These are phyloP conservation scores for Gracilaria gracilis DNA, from an alignment of 23 red algal species.

Conservation along the genomic window DNA sequence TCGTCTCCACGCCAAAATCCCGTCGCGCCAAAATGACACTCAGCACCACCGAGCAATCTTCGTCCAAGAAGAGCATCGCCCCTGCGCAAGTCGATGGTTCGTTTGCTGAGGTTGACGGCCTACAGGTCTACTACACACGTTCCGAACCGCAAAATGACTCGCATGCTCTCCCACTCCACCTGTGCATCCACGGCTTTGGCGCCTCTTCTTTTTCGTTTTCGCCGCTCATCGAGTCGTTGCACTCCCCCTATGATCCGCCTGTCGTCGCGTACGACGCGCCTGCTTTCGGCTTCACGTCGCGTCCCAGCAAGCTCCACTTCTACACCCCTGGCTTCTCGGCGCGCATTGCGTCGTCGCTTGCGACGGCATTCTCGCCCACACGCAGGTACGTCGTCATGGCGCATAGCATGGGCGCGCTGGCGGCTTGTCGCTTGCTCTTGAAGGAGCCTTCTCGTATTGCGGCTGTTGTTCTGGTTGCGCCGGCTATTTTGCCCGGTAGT, in stretches of 20 bases:
- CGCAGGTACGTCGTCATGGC: slow-evolving; percentile 52
- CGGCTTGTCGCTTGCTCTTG: slow-evolving; percentile 32
- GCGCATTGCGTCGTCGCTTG: slow-evolving; percentile 29
- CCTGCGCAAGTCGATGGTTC: neutral
- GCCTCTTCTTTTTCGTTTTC: slow-evolving; percentile 67
- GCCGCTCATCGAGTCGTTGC: neutral
- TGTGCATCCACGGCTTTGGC: slow-evolving; percentile 81
- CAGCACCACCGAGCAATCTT: neutral
- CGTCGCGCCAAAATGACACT: neutral
- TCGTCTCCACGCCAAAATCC: neutral
- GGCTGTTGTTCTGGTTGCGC: slow-evolving; percentile 69
- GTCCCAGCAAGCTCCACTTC: slow-evolving; percentile 32
- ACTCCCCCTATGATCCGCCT: neutral
- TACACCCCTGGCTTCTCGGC: slow-evolving; percentile 59
- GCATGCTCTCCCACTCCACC: neutral
- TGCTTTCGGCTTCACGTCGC: slow-evolving; percentile 78
- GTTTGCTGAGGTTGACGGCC: slow-evolving; percentile 50
- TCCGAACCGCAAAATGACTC: neutral
- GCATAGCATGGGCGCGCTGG: slow-evolving; percentile 59
- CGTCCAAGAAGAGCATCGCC: neutral
- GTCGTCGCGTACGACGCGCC: slow-evolving; percentile 61
- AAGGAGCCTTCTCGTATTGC: neutral
- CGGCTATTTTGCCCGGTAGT: slow-evolving; percentile 46
- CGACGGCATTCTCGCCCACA: slow-evolving; percentile 21
- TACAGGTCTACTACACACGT: slow-evolving; percentile 52